Base-by-base conservation (phyloP, 306 rosid genomes). In the Cyamopsis tetragonoloba region DNA sequence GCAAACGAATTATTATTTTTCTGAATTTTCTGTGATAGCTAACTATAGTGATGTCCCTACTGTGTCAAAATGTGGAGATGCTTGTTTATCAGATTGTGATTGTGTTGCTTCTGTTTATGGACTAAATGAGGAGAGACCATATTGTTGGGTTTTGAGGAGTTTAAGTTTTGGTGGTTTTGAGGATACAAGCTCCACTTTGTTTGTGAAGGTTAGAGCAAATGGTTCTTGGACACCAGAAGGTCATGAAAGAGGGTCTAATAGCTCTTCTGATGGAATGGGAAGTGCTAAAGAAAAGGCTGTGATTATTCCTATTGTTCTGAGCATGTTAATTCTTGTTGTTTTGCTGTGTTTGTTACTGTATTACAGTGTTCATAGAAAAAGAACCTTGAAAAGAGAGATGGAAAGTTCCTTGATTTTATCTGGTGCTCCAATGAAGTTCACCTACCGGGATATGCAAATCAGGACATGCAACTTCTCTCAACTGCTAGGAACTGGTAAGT, bases 41-140 rank as follows among this genome's bases (percentile, higher is more conserved):
- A 93, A 93, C 69, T 93, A 89, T 10, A 93, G 96, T 47, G 96
- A 93, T 60, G 54, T 84, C 62, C 66, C 79, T 2, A 81, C 68
- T 1, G 88, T 86, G 4, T 75, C 96, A 1, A 81, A 85, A 57
- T 93, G 98, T 70, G 98, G 97, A 7, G 97, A 89, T 77, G 87
- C 86, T 37, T 93, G 98, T 64, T 80, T 89, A 58, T 64, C 85
- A 7, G 88, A 88, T 46, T 89, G 98, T 73, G 90, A 93, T 47
- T 93, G 98, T 74, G 85, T 89, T 68, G 98, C 97, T 72, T 86
- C 98, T 23, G 83, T 93, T 47, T 88, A 89, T 70, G 97, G 96
- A 14, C 86, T 89, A 54, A 82, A 82, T 71, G 96, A 84, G 9
- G 98, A 90, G 69, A 88, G 66, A 41, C 87, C 98, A 4, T 89